Evolutionary conservation across 2,329 filamentous ascomycete species (phyloP).

Genomic region (Aureobasidium pullulans): DNA sequence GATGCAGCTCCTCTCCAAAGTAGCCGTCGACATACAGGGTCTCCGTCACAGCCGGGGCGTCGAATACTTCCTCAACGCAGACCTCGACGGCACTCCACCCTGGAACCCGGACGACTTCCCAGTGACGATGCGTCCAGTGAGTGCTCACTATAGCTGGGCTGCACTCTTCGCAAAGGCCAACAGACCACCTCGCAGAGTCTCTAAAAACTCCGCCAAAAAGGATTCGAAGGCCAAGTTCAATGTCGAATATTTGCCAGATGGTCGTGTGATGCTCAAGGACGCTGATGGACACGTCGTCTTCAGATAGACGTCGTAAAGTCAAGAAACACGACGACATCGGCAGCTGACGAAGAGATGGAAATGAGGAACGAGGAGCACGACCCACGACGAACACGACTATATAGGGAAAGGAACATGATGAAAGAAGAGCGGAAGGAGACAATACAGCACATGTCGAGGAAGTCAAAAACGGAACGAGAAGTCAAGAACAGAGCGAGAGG

Average conservation of each 20-base stretch:
- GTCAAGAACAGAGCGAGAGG: neutral
- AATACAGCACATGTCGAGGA: neutral
- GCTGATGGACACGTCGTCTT: constrained; percentile 1
- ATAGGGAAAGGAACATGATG: neutral
- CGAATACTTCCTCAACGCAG: constrained; percentile 34
- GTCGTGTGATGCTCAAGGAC: constrained; percentile 2
- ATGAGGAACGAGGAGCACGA: no score
- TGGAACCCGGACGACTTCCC: constrained; percentile 15
- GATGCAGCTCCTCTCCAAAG: constrained; percentile 34
- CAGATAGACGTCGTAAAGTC: neutral
- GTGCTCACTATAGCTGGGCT: constrained; percentile 1
- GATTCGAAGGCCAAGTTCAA: neutral
- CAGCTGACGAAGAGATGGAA: no score
- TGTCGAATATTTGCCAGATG: neutral
- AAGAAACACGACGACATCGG: no score
- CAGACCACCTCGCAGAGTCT: neutral
- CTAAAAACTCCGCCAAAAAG: neutral
- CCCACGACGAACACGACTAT: no score
- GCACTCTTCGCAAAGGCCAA: neutral
- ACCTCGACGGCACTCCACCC: constrained; percentile 19
- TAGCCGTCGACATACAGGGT: constrained; percentile 34
- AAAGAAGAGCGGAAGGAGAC: neutral
- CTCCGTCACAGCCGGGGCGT: constrained; percentile 32
- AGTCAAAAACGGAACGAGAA: neutral
- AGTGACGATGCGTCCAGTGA: neutral